Percentiles rank a stretch among this genome's conserved stretches.
These are phyloP conservation scores for Penicillium verrucosum DNA, from an alignment of 2,329 filamentous ascomycete genomes.

Conservation along the genomic window DNA sequence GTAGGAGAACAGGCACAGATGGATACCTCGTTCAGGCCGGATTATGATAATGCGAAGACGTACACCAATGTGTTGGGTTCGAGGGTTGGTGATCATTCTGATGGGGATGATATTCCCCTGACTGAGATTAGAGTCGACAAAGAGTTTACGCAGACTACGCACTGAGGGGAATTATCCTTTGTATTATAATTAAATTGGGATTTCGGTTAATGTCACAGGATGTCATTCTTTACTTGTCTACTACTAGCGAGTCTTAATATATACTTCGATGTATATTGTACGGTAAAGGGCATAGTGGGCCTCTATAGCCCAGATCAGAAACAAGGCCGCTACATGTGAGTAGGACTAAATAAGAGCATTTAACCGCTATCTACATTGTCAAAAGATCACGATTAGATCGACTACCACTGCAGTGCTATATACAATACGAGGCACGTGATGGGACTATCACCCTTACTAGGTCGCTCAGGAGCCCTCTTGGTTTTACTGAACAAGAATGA, in stretches of 20 bases:
- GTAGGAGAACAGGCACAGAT: neutral
- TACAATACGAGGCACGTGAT: neutral
- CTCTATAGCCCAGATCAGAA: neutral
- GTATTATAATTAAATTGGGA: neutral
- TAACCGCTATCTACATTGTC: neutral
- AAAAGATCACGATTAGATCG: neutral
- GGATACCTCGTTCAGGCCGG: neutral
- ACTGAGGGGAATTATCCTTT: neutral
- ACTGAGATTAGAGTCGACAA: neutral
- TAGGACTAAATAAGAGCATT: neutral
- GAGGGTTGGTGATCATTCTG: neutral
- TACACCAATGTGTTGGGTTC: neutral
- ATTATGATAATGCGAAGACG: neutral
- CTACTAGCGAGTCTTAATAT: neutral
- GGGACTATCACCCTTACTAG: neutral
- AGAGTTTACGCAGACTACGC: neutral
- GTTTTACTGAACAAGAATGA: neutral
- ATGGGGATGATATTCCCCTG: neutral
- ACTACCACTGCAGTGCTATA: neutral
- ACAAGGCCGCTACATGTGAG: neutral
- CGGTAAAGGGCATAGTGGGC: neutral
- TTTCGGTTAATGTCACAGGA: neutral
- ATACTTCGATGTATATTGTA: neutral
- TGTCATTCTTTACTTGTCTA: neutral
- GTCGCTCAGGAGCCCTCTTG: neutral